Percentiles rank a stretch among this genome's conserved stretches.
phyloP scores from a whole-genome alignment of 495 filamentous ascomycete genomes.

The Aspergillus mulundensis region DNA sequence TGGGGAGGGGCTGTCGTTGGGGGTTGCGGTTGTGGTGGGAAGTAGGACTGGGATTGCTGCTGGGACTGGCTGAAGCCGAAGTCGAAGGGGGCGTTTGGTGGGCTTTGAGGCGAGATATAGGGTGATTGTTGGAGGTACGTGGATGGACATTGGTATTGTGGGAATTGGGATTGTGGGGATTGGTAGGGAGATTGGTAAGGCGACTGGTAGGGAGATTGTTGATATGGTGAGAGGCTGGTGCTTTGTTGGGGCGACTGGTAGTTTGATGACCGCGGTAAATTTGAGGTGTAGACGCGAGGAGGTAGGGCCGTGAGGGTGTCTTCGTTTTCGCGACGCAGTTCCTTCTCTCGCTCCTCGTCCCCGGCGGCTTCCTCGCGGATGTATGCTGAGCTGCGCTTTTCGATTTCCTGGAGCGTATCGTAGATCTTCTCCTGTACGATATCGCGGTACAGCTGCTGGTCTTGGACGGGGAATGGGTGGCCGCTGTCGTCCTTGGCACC shows the following conservation, averaged over 20 bases:
- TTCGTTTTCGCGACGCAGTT: constrained; percentile 80
- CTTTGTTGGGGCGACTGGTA: constrained; percentile 3
- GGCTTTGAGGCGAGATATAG: constrained; percentile 6
- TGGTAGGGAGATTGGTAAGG: constrained; percentile 3
- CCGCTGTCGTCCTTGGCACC: constrained; percentile 17
- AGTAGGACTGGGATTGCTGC: neutral
- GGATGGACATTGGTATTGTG: constrained; percentile 2
- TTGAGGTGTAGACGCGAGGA: constrained; percentile 25
- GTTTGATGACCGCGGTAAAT: constrained; percentile 5
- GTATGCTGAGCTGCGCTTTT: constrained; percentile 74
- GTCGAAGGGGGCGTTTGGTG: constrained; percentile 20
- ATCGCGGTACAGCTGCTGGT: constrained; percentile 67
- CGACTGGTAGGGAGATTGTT: neutral
- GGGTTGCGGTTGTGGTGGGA: neutral
- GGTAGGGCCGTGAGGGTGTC: constrained; percentile 82
- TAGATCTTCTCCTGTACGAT: constrained; percentile 79
- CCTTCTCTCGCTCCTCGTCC: constrained; percentile 70
- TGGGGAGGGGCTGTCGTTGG: constrained; percentile 23
- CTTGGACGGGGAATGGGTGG: constrained; percentile 11
- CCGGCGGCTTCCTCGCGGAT: constrained; percentile 77
- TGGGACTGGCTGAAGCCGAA: constrained; percentile 1
- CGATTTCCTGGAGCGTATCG: constrained; percentile 73
- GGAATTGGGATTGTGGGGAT: neutral
- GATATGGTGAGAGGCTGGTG: constrained; percentile 6
- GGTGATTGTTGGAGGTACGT: neutral